Conservation (phyloP, 2,329 filamentous ascomycete genomes). For the Fusarium vanettenii region DNA sequence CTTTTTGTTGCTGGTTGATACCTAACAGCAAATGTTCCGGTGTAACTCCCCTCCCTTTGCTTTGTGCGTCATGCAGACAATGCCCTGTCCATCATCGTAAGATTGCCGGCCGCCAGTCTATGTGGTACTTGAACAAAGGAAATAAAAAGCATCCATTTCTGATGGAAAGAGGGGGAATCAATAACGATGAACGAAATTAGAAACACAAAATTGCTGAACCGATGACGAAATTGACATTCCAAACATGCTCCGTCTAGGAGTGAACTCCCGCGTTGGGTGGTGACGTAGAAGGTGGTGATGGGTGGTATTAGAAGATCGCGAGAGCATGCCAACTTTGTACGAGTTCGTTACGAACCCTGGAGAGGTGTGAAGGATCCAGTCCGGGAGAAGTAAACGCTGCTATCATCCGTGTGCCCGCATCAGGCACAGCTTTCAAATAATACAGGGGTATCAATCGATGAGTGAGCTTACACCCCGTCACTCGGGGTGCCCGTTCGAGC, state of each 20-base stretch:
- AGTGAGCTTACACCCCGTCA: slow-evolving; percentile 20
- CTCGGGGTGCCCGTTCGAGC: slow-evolving; percentile 4
- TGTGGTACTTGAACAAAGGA: slow-evolving; percentile 43
- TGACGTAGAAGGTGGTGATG: slow-evolving; percentile 3
- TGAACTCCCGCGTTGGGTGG: slow-evolving; percentile 23
- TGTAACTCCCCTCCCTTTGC: slow-evolving; percentile 40
- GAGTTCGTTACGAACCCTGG: slow-evolving; percentile 28
- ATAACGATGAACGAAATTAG: slow-evolving; percentile 22
- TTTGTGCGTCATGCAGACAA: slow-evolving; percentile 42
- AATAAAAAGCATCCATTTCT: slow-evolving; percentile 34
- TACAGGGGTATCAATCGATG: slow-evolving; percentile 38
- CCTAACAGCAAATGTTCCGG: slow-evolving; percentile 37
- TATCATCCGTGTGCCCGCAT: slow-evolving; percentile 20
- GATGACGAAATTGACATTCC: slow-evolving; percentile 31
- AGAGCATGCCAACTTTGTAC: slow-evolving; percentile 33
- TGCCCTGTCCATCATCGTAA: slow-evolving; percentile 42
- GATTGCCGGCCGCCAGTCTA: slow-evolving; percentile 45
- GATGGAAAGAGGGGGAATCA: slow-evolving; percentile 39
- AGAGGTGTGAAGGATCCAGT: slow-evolving; percentile 29
- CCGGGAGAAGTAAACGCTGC: slow-evolving; percentile 34
- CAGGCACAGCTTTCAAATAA: slow-evolving; percentile 29
- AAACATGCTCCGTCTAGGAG: slow-evolving; percentile 44
- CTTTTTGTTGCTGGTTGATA: slow-evolving; percentile 25
- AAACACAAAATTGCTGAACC: slow-evolving; percentile 15
- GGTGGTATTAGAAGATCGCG: slow-evolving; percentile 37